Evolutionary conservation across 352 stramenopile genomes (phyloP).

Genomic region (Globisporangium cystogenes): DNA sequence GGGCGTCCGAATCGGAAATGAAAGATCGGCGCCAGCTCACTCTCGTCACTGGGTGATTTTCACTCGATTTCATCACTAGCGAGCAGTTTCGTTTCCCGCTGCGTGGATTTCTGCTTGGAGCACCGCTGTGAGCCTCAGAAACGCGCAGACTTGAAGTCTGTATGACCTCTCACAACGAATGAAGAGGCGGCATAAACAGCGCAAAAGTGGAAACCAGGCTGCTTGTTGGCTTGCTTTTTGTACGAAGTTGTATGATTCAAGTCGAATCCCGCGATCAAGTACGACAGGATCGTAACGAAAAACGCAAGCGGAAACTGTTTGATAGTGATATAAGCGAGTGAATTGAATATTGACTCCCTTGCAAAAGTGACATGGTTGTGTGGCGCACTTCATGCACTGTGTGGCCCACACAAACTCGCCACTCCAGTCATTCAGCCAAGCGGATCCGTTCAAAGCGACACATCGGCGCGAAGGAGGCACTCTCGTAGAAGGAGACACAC

Average conservation of each 20-base stretch:
- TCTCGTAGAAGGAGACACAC: too few species aligned
- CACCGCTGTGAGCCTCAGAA: background rate
- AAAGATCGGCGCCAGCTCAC: slow-evolving; percentile 13
- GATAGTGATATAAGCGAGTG: background rate
- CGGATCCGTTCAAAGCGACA: background rate
- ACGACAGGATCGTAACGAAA: too few species aligned
- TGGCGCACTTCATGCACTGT: background rate
- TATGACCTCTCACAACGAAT: slow-evolving; percentile 1
- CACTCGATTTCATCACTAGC: too few species aligned
- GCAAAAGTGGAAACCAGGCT: background rate
- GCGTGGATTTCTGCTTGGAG: slow-evolving; percentile 23
- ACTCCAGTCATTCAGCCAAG: background rate
- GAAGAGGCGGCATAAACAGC: background rate
- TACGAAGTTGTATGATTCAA: background rate
- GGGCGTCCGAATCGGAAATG: slow-evolving; percentile 15
- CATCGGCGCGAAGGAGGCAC: too few species aligned
- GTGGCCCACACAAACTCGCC: background rate
- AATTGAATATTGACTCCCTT: background rate
- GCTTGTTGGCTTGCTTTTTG: background rate
- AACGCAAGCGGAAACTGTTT: background rate
- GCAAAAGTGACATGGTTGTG: background rate
- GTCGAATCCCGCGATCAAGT: background rate
- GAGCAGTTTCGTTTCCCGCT: too few species aligned
- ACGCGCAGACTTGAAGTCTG: slow-evolving; percentile 2
- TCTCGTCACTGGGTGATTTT: too few species aligned